A percentile compares a stretch with the other conserved stretches of the same genome.
Evolutionary conservation across 139 green algal species (phyloP).

Genomic region (Volvox africanus): DNA sequence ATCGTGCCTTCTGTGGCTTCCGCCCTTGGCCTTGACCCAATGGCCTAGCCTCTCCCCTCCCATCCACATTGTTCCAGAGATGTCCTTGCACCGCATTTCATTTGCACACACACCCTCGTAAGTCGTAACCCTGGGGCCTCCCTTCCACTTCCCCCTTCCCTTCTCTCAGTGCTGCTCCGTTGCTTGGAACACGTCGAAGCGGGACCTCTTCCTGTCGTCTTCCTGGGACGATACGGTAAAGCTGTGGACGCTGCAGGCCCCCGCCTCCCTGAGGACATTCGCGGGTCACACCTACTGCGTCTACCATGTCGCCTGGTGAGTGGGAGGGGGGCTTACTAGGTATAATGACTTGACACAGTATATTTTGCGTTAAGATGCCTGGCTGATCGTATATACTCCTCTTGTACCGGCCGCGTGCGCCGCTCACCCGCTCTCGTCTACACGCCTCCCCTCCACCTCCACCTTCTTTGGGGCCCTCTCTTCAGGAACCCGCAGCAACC

Average conservation of each 20-base stretch:
- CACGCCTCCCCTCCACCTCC: background rate
- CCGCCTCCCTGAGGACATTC: constrained; percentile 82
- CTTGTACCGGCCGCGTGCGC: too few species aligned
- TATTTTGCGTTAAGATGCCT: too few species aligned
- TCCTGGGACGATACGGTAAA: constrained; percentile 98
- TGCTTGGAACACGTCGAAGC: constrained; percentile 89
- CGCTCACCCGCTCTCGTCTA: background rate
- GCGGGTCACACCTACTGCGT: constrained; percentile 96
- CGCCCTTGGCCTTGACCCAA: too few species aligned
- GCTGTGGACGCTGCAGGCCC: constrained; percentile 86
- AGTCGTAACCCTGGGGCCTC: too few species aligned
- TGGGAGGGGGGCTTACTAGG: too few species aligned
- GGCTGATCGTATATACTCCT: too few species aligned
- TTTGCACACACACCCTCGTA: too few species aligned
- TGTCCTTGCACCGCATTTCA: too few species aligned
- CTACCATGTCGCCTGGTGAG: constrained; percentile 92
- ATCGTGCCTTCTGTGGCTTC: too few species aligned
- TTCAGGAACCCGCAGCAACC: constrained; percentile 83
- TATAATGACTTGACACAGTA: too few species aligned
- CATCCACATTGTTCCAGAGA: too few species aligned
- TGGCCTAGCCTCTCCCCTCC: too few species aligned
- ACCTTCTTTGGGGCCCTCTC: background rate
- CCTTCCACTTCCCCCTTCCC: background rate
- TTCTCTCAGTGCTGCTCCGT: constrained; percentile 76
- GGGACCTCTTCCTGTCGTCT: constrained; percentile 90